Percentiles rank a stretch among this genome's conserved stretches.
Evolutionary conservation across 306 rosid species (phyloP).

Genomic region (Cicer yamashitae): DNA sequence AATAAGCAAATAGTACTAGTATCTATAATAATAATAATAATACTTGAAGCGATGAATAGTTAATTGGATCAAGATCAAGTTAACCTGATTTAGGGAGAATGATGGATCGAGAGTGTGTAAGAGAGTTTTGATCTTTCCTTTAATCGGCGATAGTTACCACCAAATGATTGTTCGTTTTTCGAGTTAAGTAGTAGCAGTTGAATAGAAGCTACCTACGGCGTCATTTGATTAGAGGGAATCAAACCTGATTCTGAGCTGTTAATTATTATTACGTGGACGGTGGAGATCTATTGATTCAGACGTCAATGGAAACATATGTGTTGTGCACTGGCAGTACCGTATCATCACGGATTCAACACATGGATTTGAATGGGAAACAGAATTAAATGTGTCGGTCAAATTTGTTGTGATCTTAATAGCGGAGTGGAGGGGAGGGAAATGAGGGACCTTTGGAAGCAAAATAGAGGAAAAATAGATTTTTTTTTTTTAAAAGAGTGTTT

Average conservation of each 20-base stretch:
- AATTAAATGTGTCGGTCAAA: background rate
- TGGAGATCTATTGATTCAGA: constrained; percentile 38
- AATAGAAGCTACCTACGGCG: background rate
- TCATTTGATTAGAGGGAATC: constrained; percentile 16
- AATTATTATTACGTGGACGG: constrained; percentile 50
- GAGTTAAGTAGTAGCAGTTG: constrained; percentile 22
- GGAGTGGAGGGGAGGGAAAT: no score
- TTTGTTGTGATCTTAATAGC: background rate
- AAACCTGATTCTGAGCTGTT: background rate
- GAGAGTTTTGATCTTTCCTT: constrained; percentile 1
- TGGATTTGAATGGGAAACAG: constrained; percentile 1
- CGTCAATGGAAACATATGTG: constrained; percentile 1
- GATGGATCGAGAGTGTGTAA: constrained; percentile 19
- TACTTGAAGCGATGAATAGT: background rate
- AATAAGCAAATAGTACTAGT: background rate
- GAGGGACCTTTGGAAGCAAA: no score
- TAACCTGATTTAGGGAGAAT: constrained; percentile 40
- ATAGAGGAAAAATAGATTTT: no score
- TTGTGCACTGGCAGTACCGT: background rate
- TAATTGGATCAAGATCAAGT: constrained; percentile 7
- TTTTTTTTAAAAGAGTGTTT: no score
- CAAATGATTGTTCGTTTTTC: background rate
- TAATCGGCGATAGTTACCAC: constrained; percentile 4
- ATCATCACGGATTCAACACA: background rate
- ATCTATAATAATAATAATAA: no score